A percentile compares a stretch with the other conserved stretches of the same genome.
Conservation (phyloP, 2,329 filamentous ascomycete species). For the Chaetomium sp. region DNA sequence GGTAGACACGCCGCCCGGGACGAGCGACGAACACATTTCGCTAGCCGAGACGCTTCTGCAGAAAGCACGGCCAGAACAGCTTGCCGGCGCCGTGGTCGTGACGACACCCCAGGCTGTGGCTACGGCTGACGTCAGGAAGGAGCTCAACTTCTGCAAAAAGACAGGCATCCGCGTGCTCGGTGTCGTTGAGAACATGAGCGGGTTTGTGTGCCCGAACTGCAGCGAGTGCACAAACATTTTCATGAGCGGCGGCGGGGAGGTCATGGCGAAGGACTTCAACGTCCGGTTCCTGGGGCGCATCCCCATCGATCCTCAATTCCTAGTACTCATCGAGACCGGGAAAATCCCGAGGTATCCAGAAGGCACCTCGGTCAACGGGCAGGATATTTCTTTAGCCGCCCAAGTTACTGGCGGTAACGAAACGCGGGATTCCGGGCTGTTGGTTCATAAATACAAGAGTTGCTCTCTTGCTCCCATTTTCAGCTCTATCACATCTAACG, state of each 20-base stretch:
- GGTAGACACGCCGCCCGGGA: constrained; percentile 94
- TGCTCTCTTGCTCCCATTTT: constrained; percentile 74
- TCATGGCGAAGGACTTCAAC: constrained; percentile 84
- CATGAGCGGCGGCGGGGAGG: constrained; percentile 82
- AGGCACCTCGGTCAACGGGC: constrained; percentile 64
- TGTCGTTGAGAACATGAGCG: constrained; percentile 96
- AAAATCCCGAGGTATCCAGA: constrained; percentile 66
- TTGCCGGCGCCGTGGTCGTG: constrained; percentile 88
- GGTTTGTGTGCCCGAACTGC: constrained; percentile 79
- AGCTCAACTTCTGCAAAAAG: constrained; percentile 90
- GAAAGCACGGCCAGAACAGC: constrained; percentile 63
- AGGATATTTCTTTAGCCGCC: constrained; percentile 50
- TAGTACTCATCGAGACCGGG: constrained; percentile 79
- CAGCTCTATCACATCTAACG: constrained; percentile 60
- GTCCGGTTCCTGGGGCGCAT: constrained; percentile 84
- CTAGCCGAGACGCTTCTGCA: constrained; percentile 81
- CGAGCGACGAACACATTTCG: constrained; percentile 95
- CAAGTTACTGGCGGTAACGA: constrained; percentile 37
- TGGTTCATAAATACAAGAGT: constrained; percentile 72
- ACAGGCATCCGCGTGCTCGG: constrained; percentile 78
- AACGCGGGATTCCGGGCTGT: constrained; percentile 45
- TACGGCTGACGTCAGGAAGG: constrained; percentile 91
- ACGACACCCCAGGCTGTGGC: constrained; percentile 95
- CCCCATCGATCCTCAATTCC: constrained; percentile 91
- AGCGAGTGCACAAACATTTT: constrained; percentile 92